These are phyloP conservation scores for Phytopythium oedochilum DNA, from an alignment of 352 stramenopile species.

Conservation along the genomic window DNA sequence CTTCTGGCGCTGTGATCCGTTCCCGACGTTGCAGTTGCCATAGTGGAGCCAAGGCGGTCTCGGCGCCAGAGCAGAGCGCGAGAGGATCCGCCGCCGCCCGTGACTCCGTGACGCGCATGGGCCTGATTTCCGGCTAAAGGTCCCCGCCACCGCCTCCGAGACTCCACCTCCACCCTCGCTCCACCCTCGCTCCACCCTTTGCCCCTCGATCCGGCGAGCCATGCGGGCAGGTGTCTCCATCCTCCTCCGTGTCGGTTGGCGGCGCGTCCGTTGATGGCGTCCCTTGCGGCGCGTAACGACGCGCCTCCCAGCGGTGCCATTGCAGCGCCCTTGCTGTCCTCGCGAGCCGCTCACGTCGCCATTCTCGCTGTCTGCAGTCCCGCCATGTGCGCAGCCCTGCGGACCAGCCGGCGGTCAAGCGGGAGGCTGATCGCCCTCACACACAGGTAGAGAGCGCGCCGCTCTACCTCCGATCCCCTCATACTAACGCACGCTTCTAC, in stretches of 20 bases:
- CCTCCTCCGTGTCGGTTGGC: slow-evolving; percentile 1
- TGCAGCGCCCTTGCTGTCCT: not conserved
- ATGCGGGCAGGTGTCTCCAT: slow-evolving; percentile 3
- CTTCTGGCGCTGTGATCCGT: not conserved
- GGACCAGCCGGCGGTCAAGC: not conserved
- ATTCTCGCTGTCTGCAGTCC: not conserved
- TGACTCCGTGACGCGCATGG: not conserved
- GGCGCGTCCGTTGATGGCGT: not conserved
- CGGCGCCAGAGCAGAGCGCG: not conserved
- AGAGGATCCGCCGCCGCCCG: not conserved
- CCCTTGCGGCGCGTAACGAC: slow-evolving; percentile 3
- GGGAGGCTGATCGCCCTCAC: not conserved
- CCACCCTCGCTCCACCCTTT: not conserved
- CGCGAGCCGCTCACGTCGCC: not conserved
- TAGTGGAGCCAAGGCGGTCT: not conserved
- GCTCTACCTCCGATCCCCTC: not conserved
- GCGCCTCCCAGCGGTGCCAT: not conserved
- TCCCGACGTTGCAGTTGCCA: not conserved
- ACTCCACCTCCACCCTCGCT: not conserved
- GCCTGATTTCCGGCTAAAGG: not conserved
- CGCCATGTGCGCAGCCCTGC: not conserved
- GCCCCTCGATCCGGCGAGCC: not conserved
- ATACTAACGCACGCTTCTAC: not conserved
- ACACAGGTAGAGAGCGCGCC: not conserved
- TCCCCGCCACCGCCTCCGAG: not conserved